These are phyloP conservation scores for Wallacemonas sp. DNA, from an alignment of 208 protist species.

Conservation along the genomic window DNA sequence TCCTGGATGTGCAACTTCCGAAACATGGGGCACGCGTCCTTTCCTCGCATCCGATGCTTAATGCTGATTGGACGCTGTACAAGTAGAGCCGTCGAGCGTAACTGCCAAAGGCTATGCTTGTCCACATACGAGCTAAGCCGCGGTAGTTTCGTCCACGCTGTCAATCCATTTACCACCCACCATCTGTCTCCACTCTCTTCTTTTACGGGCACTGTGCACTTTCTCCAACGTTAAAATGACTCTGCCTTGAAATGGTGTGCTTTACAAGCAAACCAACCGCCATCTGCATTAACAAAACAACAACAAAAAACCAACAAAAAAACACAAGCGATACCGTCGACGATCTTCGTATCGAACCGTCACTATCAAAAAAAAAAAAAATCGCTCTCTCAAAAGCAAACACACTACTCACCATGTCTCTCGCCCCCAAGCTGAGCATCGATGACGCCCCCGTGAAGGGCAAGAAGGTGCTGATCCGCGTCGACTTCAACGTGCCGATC, in stretches of 20 bases:
- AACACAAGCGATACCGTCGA: neutral
- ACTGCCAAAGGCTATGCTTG: no score
- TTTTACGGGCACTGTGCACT: no score
- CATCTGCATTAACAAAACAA: neutral
- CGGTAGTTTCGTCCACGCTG: no score
- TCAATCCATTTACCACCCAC: no score
- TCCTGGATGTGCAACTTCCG: no score
- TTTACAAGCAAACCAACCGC: neutral
- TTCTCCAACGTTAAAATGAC: no score
- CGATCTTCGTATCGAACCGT: neutral
- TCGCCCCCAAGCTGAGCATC: slow-evolving; percentile 79
- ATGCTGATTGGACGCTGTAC: no score
- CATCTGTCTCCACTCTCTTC: neutral
- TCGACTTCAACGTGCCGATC: slow-evolving; percentile 99
- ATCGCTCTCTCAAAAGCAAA: neutral
- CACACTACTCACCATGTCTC: slow-evolving; percentile 28
- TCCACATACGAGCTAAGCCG: no score
- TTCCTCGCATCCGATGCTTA: no score
- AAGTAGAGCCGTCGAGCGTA: no score
- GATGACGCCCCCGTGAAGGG: slow-evolving; percentile 76
- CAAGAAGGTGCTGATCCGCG: slow-evolving; percentile 96
- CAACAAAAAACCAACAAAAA: neutral
- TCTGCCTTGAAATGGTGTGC: neutral
- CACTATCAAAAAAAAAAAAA: slow-evolving; percentile 1
- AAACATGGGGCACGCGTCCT: no score